These are phyloP conservation scores for Saccharomyces kudriavzevii DNA, from an alignment of 805 yeast species.

Conservation along the genomic window DNA sequence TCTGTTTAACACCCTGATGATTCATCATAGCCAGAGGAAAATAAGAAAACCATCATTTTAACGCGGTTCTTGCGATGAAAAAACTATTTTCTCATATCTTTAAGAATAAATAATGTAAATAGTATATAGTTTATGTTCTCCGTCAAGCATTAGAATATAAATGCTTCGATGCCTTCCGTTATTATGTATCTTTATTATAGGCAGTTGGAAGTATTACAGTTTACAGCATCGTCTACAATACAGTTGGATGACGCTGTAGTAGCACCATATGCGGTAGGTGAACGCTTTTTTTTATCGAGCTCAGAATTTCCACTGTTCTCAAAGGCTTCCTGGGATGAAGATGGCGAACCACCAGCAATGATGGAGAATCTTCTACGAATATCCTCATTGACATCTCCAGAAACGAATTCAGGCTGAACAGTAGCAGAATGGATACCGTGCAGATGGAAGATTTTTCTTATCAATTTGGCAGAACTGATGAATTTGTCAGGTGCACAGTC, in stretches of 20 bases:
- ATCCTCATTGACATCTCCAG: slow-evolving; percentile 27
- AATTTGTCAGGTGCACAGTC: slow-evolving; percentile 58
- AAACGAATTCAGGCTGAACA: slow-evolving; percentile 85
- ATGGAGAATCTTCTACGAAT: slow-evolving; percentile 30
- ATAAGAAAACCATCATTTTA: background rate
- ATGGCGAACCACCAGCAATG: slow-evolving; percentile 14
- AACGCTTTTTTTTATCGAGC: slow-evolving; percentile 2
- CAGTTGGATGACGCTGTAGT: slow-evolving; percentile 33
- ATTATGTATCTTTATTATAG: slow-evolving; percentile 10
- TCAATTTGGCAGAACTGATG: slow-evolving; percentile 60
- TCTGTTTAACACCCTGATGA: background rate
- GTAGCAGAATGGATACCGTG: slow-evolving; percentile 90
- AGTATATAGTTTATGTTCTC: background rate
- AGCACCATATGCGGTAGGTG: slow-evolving; percentile 31
- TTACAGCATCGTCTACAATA: slow-evolving; percentile 43
- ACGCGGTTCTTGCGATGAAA: background rate
- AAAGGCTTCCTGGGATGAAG: background rate
- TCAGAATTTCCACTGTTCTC: background rate
- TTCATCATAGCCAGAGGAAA: background rate
- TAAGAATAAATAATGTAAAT: background rate
- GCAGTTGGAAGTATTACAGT: slow-evolving; percentile 43
- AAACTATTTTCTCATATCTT: background rate
- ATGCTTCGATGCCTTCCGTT: background rate
- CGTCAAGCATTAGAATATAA: background rate
- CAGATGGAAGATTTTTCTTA: slow-evolving; percentile 69